Base-by-base conservation (phyloP, 2,329 filamentous ascomycete genomes). In the Fusarium hainanense region DNA sequence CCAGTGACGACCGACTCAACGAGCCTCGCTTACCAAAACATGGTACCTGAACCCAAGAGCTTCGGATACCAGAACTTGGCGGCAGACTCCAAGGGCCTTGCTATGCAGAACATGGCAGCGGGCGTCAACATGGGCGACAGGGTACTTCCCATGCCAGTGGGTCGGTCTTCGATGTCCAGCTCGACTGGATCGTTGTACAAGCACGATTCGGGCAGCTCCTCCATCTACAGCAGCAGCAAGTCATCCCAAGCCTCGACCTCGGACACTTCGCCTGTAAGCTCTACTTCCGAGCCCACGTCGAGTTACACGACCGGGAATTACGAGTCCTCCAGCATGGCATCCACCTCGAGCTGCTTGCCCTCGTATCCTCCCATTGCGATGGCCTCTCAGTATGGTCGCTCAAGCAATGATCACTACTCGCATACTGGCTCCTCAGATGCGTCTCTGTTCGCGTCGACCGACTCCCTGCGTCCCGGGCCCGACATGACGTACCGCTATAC, bases 401-500 rank as follows among this genome's bases (percentile, higher is more conserved):
- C 69, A 30, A 67, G 46, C 48, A 70, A 54, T 8, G 70, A 71
- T 20, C 42, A 70, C 27, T 75, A 74, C 50, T 69, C 72, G 13
- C 59, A 67, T 21, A 64, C 67, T 7, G 57, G 54, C 16, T 56
- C 58, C n/a, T 68, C 74, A 7, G 67, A 68, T 10, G 30, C 58
- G 16, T 27, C 70, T 18, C 27, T 64, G 30, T 67, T 69, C 43
- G 51, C 63, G 5, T 25, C 71, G 13, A 37, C 44, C 8, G 66
- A 64, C 23, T 55, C 70, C 4, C 51, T 67, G 54, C 66, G 71
- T 37, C 44, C 40, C 18, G 58, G 64, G 5, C 54, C 68, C 27
- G 73, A 77, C 32, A 73, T 78, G 60, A 63, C 73, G 23, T 79
- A 79, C 70, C 74, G 77, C 54, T 79, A 79, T 63, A 71, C 68